phyloP scores from a whole-genome alignment of 768 basidiomycete species.

The Russula dissimulans region DNA sequence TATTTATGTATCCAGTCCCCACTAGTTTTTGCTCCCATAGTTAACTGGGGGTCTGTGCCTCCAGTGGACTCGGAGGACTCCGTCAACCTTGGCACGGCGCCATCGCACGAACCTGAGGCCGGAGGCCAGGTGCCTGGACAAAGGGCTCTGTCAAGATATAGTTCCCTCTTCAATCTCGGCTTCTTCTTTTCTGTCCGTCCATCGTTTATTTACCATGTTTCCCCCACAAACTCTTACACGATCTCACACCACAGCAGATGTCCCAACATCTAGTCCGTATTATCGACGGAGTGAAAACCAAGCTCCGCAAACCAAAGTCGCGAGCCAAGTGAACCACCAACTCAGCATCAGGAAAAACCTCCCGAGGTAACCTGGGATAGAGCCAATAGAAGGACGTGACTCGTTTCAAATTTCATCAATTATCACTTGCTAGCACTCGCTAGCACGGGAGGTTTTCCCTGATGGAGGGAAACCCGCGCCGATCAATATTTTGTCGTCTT shows the following conservation, averaged over 20 bases:
- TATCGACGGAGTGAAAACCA: slow-evolving; percentile 7
- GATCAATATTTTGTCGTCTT: neutral
- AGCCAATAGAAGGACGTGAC: too few relatives aligned
- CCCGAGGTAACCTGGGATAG: too few relatives aligned
- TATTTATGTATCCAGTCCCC: slow-evolving; percentile 1
- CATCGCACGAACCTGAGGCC: neutral
- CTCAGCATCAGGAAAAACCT: too few relatives aligned
- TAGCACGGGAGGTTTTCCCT: too few relatives aligned
- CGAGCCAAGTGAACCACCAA: neutral
- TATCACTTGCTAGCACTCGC: too few relatives aligned
- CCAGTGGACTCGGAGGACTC: neutral
- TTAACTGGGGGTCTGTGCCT: neutral
- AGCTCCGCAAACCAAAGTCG: slow-evolving; percentile 1
- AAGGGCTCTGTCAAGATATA: neutral
- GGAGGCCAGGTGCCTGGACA: neutral
- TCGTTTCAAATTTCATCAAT: too few relatives aligned
- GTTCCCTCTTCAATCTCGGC: neutral
- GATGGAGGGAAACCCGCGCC: neutral
- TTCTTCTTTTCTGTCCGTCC: neutral
- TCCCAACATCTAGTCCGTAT: neutral
- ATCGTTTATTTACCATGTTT: neutral
- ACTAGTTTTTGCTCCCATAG: neutral
- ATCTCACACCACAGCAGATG: neutral
- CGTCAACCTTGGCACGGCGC: neutral
- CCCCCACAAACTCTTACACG: neutral